Evolutionary conservation across 139 green algal species (phyloP).

Genomic region (Tetraselmis chui): DNA sequence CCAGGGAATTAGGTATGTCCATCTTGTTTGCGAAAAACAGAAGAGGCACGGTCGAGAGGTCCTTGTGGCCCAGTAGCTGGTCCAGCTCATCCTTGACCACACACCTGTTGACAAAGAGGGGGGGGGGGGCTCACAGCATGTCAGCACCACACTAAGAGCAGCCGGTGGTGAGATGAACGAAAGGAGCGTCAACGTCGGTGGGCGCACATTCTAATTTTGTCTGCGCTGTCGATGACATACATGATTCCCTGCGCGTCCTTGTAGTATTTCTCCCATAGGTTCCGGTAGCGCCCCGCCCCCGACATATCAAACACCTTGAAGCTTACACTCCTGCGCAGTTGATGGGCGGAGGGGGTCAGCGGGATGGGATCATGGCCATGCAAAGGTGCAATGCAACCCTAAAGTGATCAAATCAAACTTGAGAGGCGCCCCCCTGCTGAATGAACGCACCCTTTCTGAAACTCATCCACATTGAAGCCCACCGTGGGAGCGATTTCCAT

Average conservation of each 20-base stretch:
- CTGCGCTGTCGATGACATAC: conserved; percentile 72
- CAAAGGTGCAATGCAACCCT: too few species aligned
- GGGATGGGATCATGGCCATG: too few species aligned
- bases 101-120: conserved; percentile 37
- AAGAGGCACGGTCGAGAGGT: conserved; percentile 38
- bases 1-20: conserved; percentile 55
- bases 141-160: too few species aligned
- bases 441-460: conserved; percentile 46
- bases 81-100: conserved; percentile 61
- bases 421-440: too few species aligned
- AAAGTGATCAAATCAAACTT: too few species aligned
- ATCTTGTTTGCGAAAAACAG: conserved; percentile 80
- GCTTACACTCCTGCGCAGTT: conserved; percentile 43
- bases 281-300: conserved; percentile 64
- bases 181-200: too few species aligned
- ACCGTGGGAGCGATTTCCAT: conserved; percentile 60
- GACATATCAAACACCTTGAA: conserved; percentile 86
- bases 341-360: too few species aligned
- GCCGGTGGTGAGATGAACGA: too few species aligned
- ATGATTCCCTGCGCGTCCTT: conserved; percentile 59
- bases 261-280: conserved; percentile 78
- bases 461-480: conserved; percentile 61
- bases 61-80: conserved; percentile 38
- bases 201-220: conserved; percentile 27
- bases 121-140: too few species aligned